These are phyloP conservation scores for Coemansia sp. DNA, from an alignment of 192 early-diverging fungal genomes.

Conservation along the genomic window DNA sequence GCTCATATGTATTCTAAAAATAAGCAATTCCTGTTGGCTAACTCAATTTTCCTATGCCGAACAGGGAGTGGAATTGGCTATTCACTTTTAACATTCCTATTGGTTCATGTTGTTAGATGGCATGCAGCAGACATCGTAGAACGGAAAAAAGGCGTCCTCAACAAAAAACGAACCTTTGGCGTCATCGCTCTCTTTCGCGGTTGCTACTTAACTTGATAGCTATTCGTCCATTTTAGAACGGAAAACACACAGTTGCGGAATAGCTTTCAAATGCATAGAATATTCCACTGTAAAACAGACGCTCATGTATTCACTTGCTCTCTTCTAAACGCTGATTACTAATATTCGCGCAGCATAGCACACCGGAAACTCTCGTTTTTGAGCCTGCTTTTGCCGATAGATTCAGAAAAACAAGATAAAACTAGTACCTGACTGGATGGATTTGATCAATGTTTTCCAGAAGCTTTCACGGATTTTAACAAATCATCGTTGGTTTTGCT, in stretches of 20 bases:
- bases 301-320: no score
- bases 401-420: neutral
- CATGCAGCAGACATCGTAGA: neutral
- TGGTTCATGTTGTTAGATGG: neutral
- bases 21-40: neutral
- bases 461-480: neutral
- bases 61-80: neutral
- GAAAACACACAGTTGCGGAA: conserved; percentile 1
- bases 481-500: neutral
- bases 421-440: conserved; percentile 1
- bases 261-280: conserved; percentile 5
- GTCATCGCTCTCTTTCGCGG: neutral
- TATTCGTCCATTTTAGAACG: neutral
- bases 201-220: neutral
- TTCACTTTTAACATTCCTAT: neutral
- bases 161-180: neutral
- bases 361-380: neutral
- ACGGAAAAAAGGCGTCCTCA: neutral
- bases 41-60: neutral
- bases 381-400: conserved; percentile 5
- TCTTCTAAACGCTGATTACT: neutral
- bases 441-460: neutral
- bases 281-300: conserved; percentile 4
- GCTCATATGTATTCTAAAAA: neutral
- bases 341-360: neutral